Conservation (phyloP, 2,329 filamentous ascomycete species). For the Penicillium fuscoglaucum region DNA sequence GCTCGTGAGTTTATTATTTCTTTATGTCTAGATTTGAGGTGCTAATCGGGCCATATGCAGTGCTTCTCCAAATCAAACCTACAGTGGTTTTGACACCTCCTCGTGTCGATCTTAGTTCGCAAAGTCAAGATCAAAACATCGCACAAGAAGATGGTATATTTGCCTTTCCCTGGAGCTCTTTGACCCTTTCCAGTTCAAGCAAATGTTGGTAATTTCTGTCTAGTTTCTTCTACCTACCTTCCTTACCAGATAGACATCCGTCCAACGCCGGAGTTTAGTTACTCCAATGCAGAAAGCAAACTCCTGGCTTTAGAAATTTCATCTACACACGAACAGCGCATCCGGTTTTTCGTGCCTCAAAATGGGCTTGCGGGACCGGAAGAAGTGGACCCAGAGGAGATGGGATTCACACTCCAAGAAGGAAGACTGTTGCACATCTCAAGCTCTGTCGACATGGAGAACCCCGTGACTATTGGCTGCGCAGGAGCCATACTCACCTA, state of each 20-base stretch:
- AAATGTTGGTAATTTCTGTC: neutral
- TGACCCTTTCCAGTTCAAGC: neutral
- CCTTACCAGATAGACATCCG: constrained; percentile 67
- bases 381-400: constrained; percentile 39
- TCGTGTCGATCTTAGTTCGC: constrained; percentile 51
- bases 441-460: constrained; percentile 72
- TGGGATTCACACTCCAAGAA: constrained; percentile 56
- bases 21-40: neutral
- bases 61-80: constrained; percentile 62
- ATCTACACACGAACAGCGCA: constrained; percentile 47
- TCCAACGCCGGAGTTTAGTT: constrained; percentile 70
- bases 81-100: constrained; percentile 60
- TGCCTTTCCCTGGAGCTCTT: neutral
- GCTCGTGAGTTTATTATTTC: constrained; percentile 42
- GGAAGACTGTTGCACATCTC: constrained; percentile 68
- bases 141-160: constrained; percentile 42
- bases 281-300: constrained; percentile 65
- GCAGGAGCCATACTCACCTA: constrained; percentile 83
- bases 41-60: constrained; percentile 39
- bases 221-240: constrained; percentile 53
- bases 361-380: constrained; percentile 51
- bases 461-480: constrained; percentile 73
- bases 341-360: constrained; percentile 64
- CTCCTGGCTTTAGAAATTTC: constrained; percentile 60
- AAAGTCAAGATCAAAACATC: constrained; percentile 44